Evolutionary conservation across 352 stramenopile genomes (phyloP).

Genomic region (Pilasporangium apinafurcum): DNA sequence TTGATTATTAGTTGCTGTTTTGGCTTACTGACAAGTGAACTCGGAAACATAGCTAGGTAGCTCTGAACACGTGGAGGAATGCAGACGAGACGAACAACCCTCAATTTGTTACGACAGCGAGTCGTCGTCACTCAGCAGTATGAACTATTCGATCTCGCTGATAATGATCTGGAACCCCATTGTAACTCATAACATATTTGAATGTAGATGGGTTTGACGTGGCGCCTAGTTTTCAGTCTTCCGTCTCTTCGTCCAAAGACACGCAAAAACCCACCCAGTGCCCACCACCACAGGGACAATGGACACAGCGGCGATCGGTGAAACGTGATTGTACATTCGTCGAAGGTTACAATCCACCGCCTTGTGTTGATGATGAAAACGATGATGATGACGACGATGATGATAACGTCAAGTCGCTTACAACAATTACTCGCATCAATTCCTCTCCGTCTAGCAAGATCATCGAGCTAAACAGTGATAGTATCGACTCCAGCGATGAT

Average conservation of each 20-base stretch:
- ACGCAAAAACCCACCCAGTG: too few relatives aligned
- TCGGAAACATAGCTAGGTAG: constrained; percentile 1
- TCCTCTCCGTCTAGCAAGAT: too few relatives aligned
- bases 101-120: too few relatives aligned
- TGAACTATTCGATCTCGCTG: background rate
- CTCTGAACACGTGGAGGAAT: background rate
- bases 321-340: constrained; percentile 14
- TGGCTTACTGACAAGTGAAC: too few relatives aligned
- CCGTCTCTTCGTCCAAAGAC: too few relatives aligned
- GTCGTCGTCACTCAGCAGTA: constrained; percentile 3
- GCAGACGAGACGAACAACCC: background rate
- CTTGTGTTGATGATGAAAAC: too few relatives aligned
- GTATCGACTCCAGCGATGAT: constrained; percentile 8
- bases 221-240: too few relatives aligned
- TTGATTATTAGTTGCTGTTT: too few relatives aligned
- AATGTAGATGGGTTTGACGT: too few relatives aligned
- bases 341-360: too few relatives aligned
- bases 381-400: constrained; percentile 3
- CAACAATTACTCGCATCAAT: too few relatives aligned
- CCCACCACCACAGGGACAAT: background rate
- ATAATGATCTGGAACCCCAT: background rate
- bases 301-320: constrained; percentile 11
- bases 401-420: constrained; percentile 4
- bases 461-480: constrained; percentile 7
- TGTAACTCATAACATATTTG: too few relatives aligned